Evolutionary conservation across 78 protist species (phyloP), one percentile per base, ranked within the genome.

Genomic region (Chrysochromulina parva): DNA sequence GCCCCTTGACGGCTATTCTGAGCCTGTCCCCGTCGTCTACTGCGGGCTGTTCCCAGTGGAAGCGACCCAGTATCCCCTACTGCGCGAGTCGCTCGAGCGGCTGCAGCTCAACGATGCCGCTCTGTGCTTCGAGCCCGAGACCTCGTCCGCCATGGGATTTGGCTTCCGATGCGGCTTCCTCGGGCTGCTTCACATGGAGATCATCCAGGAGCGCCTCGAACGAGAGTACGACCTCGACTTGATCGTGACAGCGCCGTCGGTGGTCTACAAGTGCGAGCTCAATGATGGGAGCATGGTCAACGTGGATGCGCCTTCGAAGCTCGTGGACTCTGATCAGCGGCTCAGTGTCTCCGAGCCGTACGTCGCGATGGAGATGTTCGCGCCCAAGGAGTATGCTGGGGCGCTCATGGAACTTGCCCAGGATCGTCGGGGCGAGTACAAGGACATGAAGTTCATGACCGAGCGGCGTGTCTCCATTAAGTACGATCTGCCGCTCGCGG

Each of bases 161-260:
- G 93, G 93, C 67, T 91, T 91, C 74, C 73, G 93, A 24, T 69
- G 86, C 90, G 93, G 93, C 38, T 91, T 91, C 57, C 85, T 91
- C 24, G 93, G 93, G 48, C 90, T 91, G 57, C 73, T 91, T 67
- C 93, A 91, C 90, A 91, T 91, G 93, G 93, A 91, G 90, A 87
- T 91, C 11, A 85, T 84, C 54, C 80, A 91, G 93, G 89, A 88
- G 69, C 84, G 93, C 53, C 90, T 91, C 1, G 93, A 91, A 91
- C 90, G 93, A 57, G 93, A 91, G 93, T 91, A 73, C 62, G 85
- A 67, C 24, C 85, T 67, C 74, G 91, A 67, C 85, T 85, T 71
- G 48, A 88, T 92, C 65, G 74, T 65, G n/a, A 92, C 94, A 50
- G 91, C 91, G 26, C 94, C 94, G 5, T 52, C 85, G 1, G 94